Base-by-base conservation (phyloP, 2,329 filamentous ascomycete species). In the Lasiodiplodia sp. region DNA sequence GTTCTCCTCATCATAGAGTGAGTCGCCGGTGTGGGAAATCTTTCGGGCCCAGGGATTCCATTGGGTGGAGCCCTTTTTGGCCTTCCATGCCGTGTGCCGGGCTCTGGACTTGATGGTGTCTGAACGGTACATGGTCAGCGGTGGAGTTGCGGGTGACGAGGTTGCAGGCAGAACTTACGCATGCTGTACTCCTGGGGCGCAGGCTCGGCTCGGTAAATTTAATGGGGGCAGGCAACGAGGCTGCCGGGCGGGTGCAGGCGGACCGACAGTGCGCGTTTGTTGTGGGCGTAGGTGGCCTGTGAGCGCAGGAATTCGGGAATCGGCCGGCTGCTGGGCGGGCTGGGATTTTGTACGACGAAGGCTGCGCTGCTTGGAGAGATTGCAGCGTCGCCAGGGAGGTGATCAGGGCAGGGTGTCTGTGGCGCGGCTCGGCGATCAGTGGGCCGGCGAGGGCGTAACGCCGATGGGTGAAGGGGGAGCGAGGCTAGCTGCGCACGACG, bases 101-200 rank as follows among this genome's bases (percentile, higher is more conserved):
- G 78, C 78, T 66, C 78, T 74, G 51, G 73, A 76, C 68, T 77
- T 75, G 72, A 80, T 75, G 21, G 76, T 64, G 63, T 80, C 78
- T 80, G 72, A 31, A 56, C 70, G 56, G 10, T 37, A 47, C 57
- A 68, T 69, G 12, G 69, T 69, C 25, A 71, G 65, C 23, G 7
- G 52, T 31, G 40, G 34, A 16, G 37, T 28, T n/a, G 31, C 44
- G 25, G 21, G 31, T 62, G 58, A 10, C 23, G n/a, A 23, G 25
- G 23, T 10, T 31, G 38, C 6, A n/a, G 40, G 47, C 10, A 40
- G 28, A 7, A 64, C 66, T 4, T 68, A 68, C 66, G 66, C 66
- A 68, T 68, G 66, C 7, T 62, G 34, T 64, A 64, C 63, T 66
- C 51, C 63, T 56, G 62, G 51, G 16, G 40, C 52, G 47, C 51